These are phyloP conservation scores for Echinosophora koreensis DNA, from an alignment of 306 rosid species.

Conservation along the genomic window DNA sequence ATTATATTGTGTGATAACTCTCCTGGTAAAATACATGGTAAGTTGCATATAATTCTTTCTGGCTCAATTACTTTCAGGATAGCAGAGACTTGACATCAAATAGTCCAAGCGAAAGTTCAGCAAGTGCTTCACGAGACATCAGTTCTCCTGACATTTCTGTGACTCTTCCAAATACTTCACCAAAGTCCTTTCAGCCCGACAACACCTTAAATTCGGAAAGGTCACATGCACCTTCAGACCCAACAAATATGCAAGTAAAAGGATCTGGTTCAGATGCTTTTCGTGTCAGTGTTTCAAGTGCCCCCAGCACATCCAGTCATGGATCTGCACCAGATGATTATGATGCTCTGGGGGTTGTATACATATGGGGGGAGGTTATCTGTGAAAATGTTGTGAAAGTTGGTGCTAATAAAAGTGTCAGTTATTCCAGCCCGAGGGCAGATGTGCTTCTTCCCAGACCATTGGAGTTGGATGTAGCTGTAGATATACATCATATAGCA, in stretches of 20 bases:
- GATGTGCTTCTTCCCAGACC: slow-evolving; percentile 95
- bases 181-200: slow-evolving; percentile 62
- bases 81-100: slow-evolving; percentile 81
- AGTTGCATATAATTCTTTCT: slow-evolving; percentile 45
- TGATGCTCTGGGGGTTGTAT: slow-evolving; percentile 95
- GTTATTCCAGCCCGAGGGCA: slow-evolving; percentile 66
- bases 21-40: slow-evolving; percentile 40
- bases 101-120: slow-evolving; percentile 83
- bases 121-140: slow-evolving; percentile 66
- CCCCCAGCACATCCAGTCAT: slow-evolving; percentile 98
- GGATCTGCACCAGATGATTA: slow-evolving; percentile 96
- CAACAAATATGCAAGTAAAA: slow-evolving; percentile 89
- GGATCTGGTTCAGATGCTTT: slow-evolving; percentile 94
- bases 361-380: slow-evolving; percentile 95
- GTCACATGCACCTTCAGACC: slow-evolving; percentile 79
- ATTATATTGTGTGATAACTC: slow-evolving; percentile 17
- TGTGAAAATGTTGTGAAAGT: slow-evolving; percentile 76
- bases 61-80: slow-evolving; percentile 76
- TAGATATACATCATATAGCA: slow-evolving; percentile 90
- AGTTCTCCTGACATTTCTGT: slow-evolving; percentile 81
- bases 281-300: slow-evolving; percentile 99
- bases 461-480: slow-evolving; percentile 82
- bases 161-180: slow-evolving; percentile 66
- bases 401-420: slow-evolving; percentile 72
- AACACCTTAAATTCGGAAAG: slow-evolving; percentile 66